These are phyloP conservation scores for Penicillium turbatum DNA, from an alignment of 495 filamentous ascomycete species.

Conservation along the genomic window DNA sequence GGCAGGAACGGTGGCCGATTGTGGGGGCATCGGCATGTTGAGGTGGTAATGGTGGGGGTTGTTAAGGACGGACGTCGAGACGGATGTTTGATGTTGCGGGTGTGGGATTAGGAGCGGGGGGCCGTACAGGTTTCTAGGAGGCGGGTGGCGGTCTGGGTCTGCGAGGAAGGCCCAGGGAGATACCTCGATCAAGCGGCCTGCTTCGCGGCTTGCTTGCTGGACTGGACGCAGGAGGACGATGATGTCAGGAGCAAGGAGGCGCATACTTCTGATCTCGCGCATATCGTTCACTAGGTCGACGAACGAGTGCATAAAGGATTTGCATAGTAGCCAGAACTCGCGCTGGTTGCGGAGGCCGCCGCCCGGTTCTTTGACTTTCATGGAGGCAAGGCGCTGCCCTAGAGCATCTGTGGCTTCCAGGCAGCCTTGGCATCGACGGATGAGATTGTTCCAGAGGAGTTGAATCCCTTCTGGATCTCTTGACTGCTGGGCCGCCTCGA, in stretches of 20 bases:
- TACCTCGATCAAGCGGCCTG: constrained; percentile 63
- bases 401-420: constrained; percentile 63
- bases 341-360: constrained; percentile 63
- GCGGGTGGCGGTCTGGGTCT: constrained; percentile 30
- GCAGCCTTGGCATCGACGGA: constrained; percentile 59
- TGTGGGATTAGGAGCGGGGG: constrained; percentile 37
- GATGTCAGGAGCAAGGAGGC: constrained; percentile 63
- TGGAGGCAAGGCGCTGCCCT: constrained; percentile 64
- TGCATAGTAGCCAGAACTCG: constrained; percentile 80
- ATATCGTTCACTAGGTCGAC: constrained; percentile 67
- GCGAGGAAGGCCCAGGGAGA: constrained; percentile 69
- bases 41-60: constrained; percentile 28
- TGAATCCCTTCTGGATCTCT: constrained; percentile 48
- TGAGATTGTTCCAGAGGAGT: constrained; percentile 64
- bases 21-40: constrained; percentile 35
- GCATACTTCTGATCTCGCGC: constrained; percentile 60
- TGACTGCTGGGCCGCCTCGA: constrained; percentile 44
- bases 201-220: constrained; percentile 71
- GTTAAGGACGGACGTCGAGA: constrained; percentile 26
- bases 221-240: constrained; percentile 69
- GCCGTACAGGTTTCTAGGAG: constrained; percentile 33
- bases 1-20: constrained; percentile 47
- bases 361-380: constrained; percentile 79
- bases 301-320: constrained; percentile 71
- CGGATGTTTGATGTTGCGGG: constrained; percentile 31